Evolutionary conservation across 2,329 filamentous ascomycete species (phyloP).

Genomic region (Pyrenophora seminiperda): DNA sequence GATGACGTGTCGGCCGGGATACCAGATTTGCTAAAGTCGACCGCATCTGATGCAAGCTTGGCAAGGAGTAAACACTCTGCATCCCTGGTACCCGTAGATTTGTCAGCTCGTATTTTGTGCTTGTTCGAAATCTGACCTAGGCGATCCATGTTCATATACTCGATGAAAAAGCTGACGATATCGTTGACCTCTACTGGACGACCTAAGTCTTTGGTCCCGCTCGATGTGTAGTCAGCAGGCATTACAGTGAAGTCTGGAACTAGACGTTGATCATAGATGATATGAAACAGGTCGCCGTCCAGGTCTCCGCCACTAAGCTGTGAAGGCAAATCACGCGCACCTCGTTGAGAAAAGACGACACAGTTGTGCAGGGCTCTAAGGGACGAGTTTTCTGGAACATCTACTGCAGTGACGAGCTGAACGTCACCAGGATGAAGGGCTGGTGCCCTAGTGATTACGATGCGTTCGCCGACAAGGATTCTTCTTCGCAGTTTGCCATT

Average conservation of each 20-base stretch:
- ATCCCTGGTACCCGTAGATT: constrained; percentile 35
- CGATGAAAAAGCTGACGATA: constrained; percentile 81
- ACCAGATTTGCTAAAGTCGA: constrained; percentile 41
- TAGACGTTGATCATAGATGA: constrained; percentile 71
- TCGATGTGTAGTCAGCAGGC: constrained; percentile 73
- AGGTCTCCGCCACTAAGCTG: constrained; percentile 81
- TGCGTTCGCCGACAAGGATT: constrained; percentile 33
- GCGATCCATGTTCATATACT: constrained; percentile 51
- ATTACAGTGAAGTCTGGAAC: constrained; percentile 52
- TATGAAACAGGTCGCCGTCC: constrained; percentile 80
- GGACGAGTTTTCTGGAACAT: constrained; percentile 64
- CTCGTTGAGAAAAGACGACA: constrained; percentile 75
- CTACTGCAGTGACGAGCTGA: constrained; percentile 65
- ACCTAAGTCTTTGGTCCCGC: constrained; percentile 62
- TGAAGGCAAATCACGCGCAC: constrained; percentile 75
- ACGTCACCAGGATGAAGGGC: constrained; percentile 83
- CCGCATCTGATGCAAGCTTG: constrained; percentile 44
- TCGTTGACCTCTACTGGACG: constrained; percentile 65
- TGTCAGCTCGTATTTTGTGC: constrained; percentile 52
- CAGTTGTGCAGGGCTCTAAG: constrained; percentile 71
- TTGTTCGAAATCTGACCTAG: constrained; percentile 50
- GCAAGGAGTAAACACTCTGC: constrained; percentile 47
- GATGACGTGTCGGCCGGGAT: constrained; percentile 18
- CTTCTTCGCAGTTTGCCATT: constrained; percentile 22
- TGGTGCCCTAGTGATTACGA: constrained; percentile 78